Percentiles rank a stretch among this genome's conserved stretches.
Conservation (phyloP, 2,329 filamentous ascomycete genomes). For the Fusarium secorum region DNA sequence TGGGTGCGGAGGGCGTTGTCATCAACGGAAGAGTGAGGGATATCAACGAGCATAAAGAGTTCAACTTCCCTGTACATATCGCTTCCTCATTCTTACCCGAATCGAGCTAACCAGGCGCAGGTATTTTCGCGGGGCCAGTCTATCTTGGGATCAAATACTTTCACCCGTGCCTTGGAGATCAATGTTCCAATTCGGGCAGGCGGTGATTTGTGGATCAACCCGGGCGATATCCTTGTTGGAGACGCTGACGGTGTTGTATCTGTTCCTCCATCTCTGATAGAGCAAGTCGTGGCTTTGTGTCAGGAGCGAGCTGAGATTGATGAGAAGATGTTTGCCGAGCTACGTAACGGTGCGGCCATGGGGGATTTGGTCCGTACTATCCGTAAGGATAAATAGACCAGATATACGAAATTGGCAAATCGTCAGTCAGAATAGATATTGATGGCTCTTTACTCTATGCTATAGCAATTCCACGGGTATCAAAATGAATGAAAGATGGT, state of each 20-base stretch:
- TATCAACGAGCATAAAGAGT: constrained; percentile 41
- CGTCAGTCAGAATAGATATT: fast-evolving
- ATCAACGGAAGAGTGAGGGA: constrained; percentile 44
- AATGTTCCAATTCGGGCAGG: constrained; percentile 42
- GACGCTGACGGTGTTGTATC: constrained; percentile 45
- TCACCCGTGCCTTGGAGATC: constrained; percentile 41
- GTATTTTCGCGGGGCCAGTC: constrained; percentile 42
- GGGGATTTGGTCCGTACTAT: not conserved
- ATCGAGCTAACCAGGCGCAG: not conserved
- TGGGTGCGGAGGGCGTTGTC: constrained; percentile 40
- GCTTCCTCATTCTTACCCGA: too few species aligned
- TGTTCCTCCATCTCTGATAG: constrained; percentile 31
- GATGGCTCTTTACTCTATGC: not conserved
- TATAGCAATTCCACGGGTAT: not conserved
- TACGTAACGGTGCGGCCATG: constrained; percentile 10
- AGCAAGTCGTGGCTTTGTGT: constrained; percentile 41
- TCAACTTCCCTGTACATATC: constrained; percentile 11
- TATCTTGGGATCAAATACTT: constrained; percentile 44
- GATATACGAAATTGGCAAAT: not conserved
- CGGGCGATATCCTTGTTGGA: constrained; percentile 42
- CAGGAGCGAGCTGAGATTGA: constrained; percentile 42
- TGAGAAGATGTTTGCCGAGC: constrained; percentile 35
- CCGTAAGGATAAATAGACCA: constrained; percentile 8
- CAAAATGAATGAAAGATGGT: not conserved
- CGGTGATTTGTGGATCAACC: constrained; percentile 42